Evolutionary conservation across 1,284 basidiomycete genomes (phyloP).

Genomic region (Cronartium quercuum): DNA sequence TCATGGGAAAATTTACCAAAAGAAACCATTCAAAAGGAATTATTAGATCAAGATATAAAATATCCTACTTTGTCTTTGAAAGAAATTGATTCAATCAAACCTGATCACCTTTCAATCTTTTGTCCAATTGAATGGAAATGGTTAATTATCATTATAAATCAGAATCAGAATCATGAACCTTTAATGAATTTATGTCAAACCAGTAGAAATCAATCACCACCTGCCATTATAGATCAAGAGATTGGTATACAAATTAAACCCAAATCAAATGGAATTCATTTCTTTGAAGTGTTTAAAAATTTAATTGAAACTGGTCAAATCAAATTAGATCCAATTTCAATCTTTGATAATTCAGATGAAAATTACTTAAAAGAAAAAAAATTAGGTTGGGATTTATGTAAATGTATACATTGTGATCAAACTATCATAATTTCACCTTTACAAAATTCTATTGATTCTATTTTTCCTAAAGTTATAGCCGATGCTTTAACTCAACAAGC

Average conservation of each 20-base stretch:
- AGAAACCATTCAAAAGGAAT: background rate
- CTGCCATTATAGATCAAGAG: background rate
- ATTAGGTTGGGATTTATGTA: slow-evolving; percentile 8
- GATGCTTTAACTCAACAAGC: slow-evolving; percentile 13
- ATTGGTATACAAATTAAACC: background rate
- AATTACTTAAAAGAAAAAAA: background rate
- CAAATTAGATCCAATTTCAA: background rate
- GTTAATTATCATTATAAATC: slow-evolving; percentile 6
- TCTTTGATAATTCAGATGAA: background rate
- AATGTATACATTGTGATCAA: slow-evolving; percentile 4
- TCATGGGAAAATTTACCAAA: background rate
- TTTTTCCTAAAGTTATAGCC: slow-evolving; percentile 5
- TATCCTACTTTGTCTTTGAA: background rate
- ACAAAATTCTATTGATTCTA: background rate
- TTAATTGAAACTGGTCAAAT: background rate
- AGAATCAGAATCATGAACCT: background rate
- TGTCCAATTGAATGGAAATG: slow-evolving; percentile 31
- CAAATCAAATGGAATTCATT: slow-evolving; percentile 1
- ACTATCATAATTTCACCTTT: slow-evolving; percentile 8
- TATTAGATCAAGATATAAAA: slow-evolving; percentile 4
- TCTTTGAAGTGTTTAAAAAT: background rate
- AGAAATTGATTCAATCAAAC: slow-evolving; percentile 2
- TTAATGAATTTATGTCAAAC: background rate
- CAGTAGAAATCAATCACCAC: background rate
- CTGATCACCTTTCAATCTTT: slow-evolving; percentile 12